phyloP scores from a whole-genome alignment of 768 basidiomycete species.

The Leucocoprinus birnbaumii region DNA sequence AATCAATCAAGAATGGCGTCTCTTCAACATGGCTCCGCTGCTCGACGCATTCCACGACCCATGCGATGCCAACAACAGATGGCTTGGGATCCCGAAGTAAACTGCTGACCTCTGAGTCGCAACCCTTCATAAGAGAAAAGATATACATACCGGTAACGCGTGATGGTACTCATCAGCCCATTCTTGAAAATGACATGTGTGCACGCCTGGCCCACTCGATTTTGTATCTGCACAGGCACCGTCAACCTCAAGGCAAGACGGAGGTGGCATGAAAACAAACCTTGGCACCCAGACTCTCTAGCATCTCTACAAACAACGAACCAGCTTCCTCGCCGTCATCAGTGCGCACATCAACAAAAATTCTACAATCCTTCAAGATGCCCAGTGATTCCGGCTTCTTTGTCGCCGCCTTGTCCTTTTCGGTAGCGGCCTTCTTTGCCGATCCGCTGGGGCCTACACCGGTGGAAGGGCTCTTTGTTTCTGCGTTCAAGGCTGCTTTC shows the following conservation, averaged over 20 bases:
- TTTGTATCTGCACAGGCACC: slow-evolving; percentile 43
- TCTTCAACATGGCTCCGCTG: slow-evolving; percentile 64
- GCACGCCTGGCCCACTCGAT: slow-evolving; percentile 66
- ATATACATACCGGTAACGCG: slow-evolving; percentile 58
- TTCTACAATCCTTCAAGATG: slow-evolving; percentile 68
- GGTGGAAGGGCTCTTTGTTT: slow-evolving; percentile 15
- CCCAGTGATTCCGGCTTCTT: slow-evolving; percentile 34
- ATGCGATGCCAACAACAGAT: slow-evolving; percentile 76
- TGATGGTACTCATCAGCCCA: slow-evolving; percentile 70
- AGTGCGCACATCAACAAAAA: slow-evolving; percentile 87
- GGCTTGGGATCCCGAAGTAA: slow-evolving; percentile 68
- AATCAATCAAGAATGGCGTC: slow-evolving; percentile 58
- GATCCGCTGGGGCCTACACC: slow-evolving; percentile 3
- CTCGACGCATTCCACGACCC: slow-evolving; percentile 88
- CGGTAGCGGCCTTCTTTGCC: slow-evolving; percentile 19
- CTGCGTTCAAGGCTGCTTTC: slow-evolving; percentile 19
- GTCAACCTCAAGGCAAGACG: background rate
- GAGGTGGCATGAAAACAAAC: slow-evolving; percentile 36
- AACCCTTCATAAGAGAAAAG: background rate
- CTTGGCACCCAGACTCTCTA: slow-evolving; percentile 76
- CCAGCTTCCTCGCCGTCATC: slow-evolving; percentile 83
- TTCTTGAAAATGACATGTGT: slow-evolving; percentile 89
- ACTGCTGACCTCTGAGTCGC: slow-evolving; percentile 28
- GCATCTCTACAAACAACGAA: slow-evolving; percentile 79
- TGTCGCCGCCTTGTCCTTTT: slow-evolving; percentile 19